Percentiles rank a stretch among this genome's conserved stretches.
phyloP scores from a whole-genome alignment of 768 basidiomycete genomes.

The Auricularia auricula-judae region DNA sequence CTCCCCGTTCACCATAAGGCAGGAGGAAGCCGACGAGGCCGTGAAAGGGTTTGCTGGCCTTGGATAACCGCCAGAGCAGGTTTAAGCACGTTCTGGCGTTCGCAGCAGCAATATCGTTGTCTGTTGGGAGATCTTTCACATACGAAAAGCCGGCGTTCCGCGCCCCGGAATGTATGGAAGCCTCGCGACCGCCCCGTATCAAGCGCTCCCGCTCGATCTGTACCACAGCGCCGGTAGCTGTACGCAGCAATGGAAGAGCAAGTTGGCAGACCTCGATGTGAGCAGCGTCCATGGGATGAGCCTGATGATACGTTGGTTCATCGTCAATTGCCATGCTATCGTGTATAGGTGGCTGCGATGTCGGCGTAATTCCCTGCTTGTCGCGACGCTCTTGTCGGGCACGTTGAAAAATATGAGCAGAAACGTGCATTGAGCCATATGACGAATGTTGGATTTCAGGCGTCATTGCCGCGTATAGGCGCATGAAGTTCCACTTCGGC shows the following conservation, averaged over 20 bases:
- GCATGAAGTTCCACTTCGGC: not conserved
- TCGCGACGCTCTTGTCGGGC: not conserved
- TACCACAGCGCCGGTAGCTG: not conserved
- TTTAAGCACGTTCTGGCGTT: not conserved
- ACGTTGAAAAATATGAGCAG: not conserved
- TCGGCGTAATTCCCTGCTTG: not conserved
- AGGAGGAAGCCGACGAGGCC: conserved; percentile 21
- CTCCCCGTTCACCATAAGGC: conserved; percentile 37
- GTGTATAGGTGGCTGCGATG: not conserved
- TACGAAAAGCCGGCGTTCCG: not conserved
- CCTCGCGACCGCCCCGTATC: not conserved
- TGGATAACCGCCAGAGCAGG: not conserved
- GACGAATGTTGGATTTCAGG: not conserved
- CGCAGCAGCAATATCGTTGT: not conserved
- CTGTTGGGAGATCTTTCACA: not conserved
- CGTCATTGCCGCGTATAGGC: not conserved
- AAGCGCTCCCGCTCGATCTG: not conserved
- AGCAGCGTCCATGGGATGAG: not conserved
- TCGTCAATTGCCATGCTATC: conserved; percentile 55
- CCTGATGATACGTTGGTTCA: not conserved
- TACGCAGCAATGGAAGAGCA: not conserved
- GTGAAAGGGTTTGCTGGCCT: not conserved
- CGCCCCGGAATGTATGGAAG: not conserved
- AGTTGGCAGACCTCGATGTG: not conserved
- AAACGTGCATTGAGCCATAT: not conserved